Percentiles rank a stretch among this genome's conserved stretches.
Evolutionary conservation across 345 rosid species (phyloP).

Genomic region (Durio zibethinus): DNA sequence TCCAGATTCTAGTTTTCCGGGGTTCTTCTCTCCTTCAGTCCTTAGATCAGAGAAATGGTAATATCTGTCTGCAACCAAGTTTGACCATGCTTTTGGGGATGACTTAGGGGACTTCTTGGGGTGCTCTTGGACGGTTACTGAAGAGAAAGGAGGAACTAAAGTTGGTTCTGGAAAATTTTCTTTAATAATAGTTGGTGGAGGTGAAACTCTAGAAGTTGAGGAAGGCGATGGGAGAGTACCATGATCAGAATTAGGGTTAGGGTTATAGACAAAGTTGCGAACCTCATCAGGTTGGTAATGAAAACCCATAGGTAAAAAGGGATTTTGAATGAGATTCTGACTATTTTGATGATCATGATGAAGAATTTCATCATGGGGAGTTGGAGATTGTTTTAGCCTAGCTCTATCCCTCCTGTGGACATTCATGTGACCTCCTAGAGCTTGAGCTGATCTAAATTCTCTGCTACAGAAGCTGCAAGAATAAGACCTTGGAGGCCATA

Average conservation of each 20-base stretch:
- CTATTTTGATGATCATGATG: slow-evolving; percentile 25
- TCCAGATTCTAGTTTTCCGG: slow-evolving; percentile 27
- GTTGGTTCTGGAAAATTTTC: slow-evolving; percentile 22
- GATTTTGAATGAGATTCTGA: slow-evolving; percentile 18
- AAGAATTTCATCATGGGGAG: slow-evolving; percentile 24
- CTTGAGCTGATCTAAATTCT: slow-evolving; percentile 88
- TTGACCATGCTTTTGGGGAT: slow-evolving; percentile 34
- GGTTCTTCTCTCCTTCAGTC: slow-evolving; percentile 36
- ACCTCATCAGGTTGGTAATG: slow-evolving; percentile 38
- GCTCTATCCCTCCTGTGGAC: slow-evolving; percentile 94
- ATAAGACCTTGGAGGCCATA: slow-evolving; percentile 96
- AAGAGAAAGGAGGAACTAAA: neutral
- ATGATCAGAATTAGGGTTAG: slow-evolving; percentile 53
- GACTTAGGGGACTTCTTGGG: slow-evolving; percentile 23
- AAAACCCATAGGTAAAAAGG: slow-evolving; percentile 35
- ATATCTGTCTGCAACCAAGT: slow-evolving; percentile 19
- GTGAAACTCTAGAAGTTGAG: slow-evolving; percentile 48
- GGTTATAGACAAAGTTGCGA: slow-evolving; percentile 47
- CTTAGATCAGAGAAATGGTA: slow-evolving; percentile 28
- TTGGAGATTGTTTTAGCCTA: slow-evolving; percentile 62
- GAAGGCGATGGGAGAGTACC: slow-evolving; percentile 16
- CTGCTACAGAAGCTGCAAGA: slow-evolving; percentile 78
- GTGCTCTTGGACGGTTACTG: slow-evolving; percentile 16
- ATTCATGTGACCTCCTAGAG: slow-evolving; percentile 87
- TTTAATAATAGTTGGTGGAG: slow-evolving; percentile 28